Evolutionary conservation across 331 rosid genomes (phyloP).

Genomic region (Cucumis variabilis): DNA sequence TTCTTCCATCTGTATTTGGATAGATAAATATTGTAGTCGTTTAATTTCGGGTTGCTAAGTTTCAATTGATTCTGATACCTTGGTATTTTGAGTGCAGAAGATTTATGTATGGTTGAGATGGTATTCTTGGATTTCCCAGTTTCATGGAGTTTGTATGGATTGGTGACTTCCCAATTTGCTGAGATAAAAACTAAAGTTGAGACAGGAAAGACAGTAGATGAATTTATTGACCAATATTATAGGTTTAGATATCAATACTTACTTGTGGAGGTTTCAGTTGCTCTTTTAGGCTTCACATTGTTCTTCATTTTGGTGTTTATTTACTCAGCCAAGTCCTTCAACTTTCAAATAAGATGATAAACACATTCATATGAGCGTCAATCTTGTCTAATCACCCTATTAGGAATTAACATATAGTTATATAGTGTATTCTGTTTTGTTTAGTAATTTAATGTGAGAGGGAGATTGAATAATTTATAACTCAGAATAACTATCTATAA

Average conservation of each 20-base stretch:
- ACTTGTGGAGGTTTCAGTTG: slow-evolving; percentile 42
- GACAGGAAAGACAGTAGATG: slow-evolving; percentile 44
- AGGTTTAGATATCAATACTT: slow-evolving; percentile 41
- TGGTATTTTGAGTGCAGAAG: slow-evolving; percentile 35
- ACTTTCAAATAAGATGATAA: not conserved
- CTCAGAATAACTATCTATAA: too few species aligned
- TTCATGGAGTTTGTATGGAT: slow-evolving; percentile 48
- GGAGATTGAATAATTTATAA: not conserved
- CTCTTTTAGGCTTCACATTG: slow-evolving; percentile 34
- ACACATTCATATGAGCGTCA: not conserved
- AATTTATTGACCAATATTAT: slow-evolving; percentile 35
- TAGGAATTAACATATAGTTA: not conserved
- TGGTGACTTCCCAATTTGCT: slow-evolving; percentile 42
- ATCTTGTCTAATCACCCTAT: not conserved
- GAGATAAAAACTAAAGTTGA: slow-evolving; percentile 42
- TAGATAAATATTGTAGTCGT: too few species aligned
- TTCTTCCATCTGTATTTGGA: too few species aligned
- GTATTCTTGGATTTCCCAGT: slow-evolving; percentile 45
- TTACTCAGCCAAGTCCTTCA: slow-evolving; percentile 32
- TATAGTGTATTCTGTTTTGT: too few species aligned
- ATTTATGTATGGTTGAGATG: slow-evolving; percentile 47
- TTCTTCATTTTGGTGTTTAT: slow-evolving; percentile 31
- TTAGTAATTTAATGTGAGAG: not conserved
- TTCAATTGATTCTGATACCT: not conserved
- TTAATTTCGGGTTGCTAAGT: not conserved